Evolutionary conservation across 2,329 filamentous ascomycete species (phyloP).

Genomic region (Botrytis galanthina): DNA sequence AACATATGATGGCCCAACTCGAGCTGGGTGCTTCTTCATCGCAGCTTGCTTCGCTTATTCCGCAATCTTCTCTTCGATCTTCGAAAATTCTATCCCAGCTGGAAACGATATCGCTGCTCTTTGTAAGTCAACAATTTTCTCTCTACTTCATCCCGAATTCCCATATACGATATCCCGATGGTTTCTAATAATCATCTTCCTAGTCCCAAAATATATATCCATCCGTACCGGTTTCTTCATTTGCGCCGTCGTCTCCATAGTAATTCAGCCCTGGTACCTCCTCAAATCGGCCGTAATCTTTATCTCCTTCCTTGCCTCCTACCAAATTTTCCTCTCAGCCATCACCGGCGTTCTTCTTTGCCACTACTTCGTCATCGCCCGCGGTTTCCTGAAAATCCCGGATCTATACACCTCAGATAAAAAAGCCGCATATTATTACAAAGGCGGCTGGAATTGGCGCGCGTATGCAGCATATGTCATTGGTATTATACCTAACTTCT

Average conservation of each 20-base stretch:
- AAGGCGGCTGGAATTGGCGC: slow-evolving; percentile 40
- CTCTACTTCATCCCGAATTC: neutral
- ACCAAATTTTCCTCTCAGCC: slow-evolving; percentile 44
- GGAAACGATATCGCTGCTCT: slow-evolving; percentile 43
- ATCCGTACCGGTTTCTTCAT: slow-evolving; percentile 44
- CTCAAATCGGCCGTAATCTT: slow-evolving; percentile 41
- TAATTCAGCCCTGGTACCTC: slow-evolving; percentile 43
- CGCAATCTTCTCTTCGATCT: slow-evolving; percentile 45
- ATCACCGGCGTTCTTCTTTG: slow-evolving; percentile 45
- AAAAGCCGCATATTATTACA: slow-evolving; percentile 39
- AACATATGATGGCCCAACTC: slow-evolving; percentile 40
- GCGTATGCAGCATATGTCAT: slow-evolving; percentile 40
- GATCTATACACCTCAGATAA: slow-evolving; percentile 39
- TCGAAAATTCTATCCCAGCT: slow-evolving; percentile 45
- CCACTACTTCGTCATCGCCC: slow-evolving; percentile 44
- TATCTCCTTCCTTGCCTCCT: slow-evolving; percentile 43
- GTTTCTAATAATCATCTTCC: neutral
- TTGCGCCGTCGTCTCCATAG: slow-evolving; percentile 39
- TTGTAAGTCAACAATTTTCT: slow-evolving; percentile 3
- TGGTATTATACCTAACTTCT: slow-evolving; percentile 44
- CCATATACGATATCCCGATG: neutral
- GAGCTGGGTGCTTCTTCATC: slow-evolving; percentile 44
- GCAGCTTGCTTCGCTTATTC: slow-evolving; percentile 44
- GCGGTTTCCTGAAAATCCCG: slow-evolving; percentile 40
- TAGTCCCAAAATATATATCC: slow-evolving; percentile 42